Evolutionary conservation across 179 eudicot species (phyloP).

Genomic region (Camellia oleifera): DNA sequence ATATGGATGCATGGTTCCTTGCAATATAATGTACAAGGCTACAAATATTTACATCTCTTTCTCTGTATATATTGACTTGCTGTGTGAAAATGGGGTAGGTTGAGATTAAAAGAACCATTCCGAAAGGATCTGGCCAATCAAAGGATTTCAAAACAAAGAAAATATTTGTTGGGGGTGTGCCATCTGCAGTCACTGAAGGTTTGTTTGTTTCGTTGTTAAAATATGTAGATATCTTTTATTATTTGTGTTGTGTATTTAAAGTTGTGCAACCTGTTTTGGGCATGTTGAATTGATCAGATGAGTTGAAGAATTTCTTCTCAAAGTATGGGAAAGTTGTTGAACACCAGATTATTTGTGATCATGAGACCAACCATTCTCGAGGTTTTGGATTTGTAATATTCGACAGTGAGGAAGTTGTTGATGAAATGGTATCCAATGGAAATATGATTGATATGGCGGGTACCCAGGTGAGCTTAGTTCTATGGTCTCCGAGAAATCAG

Average conservation of each 20-base stretch:
- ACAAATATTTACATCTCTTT: not conserved
- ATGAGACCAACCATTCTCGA: slow-evolving; percentile 68
- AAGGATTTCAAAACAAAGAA: slow-evolving; percentile 57
- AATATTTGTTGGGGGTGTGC: slow-evolving; percentile 63
- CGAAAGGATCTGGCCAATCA: slow-evolving; percentile 47
- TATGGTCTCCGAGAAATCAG: slow-evolving; percentile 8
- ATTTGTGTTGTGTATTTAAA: not conserved
- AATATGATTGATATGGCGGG: slow-evolving; percentile 73
- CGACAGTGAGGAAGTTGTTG: slow-evolving; percentile 71
- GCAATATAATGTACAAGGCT: no score
- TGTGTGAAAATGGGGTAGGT: slow-evolving; percentile 29
- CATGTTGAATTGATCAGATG: slow-evolving; percentile 43
- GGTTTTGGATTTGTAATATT: slow-evolving; percentile 84
- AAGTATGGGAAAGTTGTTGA: slow-evolving; percentile 64
- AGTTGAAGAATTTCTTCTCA: slow-evolving; percentile 66
- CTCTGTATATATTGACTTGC: not conserved
- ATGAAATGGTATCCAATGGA: slow-evolving; percentile 60
- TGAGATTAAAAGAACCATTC: slow-evolving; percentile 64
- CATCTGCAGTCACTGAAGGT: slow-evolving; percentile 49
- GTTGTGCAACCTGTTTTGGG: not conserved
- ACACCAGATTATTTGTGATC: slow-evolving; percentile 78
- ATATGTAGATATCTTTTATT: not conserved
- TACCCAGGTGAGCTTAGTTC: slow-evolving; percentile 58
- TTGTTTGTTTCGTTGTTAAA: not conserved
- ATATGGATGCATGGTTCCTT: not conserved